Evolutionary conservation across 2,329 filamentous ascomycete species (phyloP).

Genomic region (Grosmannia serpens): DNA sequence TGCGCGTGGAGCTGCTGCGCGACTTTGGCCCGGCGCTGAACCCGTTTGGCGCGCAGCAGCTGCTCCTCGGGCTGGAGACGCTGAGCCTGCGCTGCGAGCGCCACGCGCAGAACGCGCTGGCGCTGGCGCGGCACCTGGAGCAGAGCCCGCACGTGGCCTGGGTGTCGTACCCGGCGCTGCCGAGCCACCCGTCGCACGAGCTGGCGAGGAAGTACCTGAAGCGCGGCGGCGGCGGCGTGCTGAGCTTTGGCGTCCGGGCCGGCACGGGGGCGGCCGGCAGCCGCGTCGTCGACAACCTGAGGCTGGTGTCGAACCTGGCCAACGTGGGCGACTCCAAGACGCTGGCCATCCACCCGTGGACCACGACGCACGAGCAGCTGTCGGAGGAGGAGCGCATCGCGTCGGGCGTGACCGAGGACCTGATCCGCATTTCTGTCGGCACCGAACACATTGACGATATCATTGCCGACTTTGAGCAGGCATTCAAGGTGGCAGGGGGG

Average conservation of each 20-base stretch:
- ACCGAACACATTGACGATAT: constrained; percentile 97
- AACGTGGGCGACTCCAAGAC: constrained; percentile 97
- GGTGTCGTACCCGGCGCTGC: constrained; percentile 87
- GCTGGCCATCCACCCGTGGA: constrained; percentile 89
- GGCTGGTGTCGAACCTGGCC: constrained; percentile 88
- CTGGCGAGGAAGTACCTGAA: constrained; percentile 78
- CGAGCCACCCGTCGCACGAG: constrained; percentile 68
- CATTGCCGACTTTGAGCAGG: constrained; percentile 88
- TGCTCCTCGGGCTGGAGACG: constrained; percentile 82
- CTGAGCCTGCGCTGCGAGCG: constrained; percentile 76
- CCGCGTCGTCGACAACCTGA: constrained; percentile 86
- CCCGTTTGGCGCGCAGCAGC: constrained; percentile 86
- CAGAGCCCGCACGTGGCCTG: constrained; percentile 74
- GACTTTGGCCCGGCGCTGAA: constrained; percentile 76
- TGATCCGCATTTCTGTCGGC: constrained; percentile 90
- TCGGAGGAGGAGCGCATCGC: constrained; percentile 66
- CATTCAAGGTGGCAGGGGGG: constrained; percentile 52
- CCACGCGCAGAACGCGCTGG: constrained; percentile 73
- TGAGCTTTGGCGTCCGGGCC: constrained; percentile 90
- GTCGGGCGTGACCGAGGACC: constrained; percentile 79
- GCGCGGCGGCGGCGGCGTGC: constrained; percentile 76
- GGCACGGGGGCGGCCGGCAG: constrained; percentile 64
- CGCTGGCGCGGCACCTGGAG: constrained; percentile 73
- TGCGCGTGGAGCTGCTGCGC: constrained; percentile 80
- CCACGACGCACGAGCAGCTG: constrained; percentile 88